These are phyloP conservation scores for Crithidia fasciculata DNA, from an alignment of 208 protist species.

Conservation along the genomic window DNA sequence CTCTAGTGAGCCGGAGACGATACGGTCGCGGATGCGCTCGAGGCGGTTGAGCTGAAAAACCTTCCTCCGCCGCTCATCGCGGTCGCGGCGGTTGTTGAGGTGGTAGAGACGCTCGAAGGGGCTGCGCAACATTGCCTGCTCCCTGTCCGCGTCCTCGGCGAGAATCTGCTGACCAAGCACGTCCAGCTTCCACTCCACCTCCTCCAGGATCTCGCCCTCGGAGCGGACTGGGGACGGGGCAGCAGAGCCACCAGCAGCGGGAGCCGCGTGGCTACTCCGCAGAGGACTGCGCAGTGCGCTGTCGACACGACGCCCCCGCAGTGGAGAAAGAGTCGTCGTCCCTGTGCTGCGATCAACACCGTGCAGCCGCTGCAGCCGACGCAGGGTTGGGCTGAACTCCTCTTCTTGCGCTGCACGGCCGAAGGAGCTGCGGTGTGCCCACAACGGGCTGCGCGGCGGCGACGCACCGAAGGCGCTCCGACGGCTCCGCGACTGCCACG, in stretches of 20 bases:
- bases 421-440: constrained; percentile 20
- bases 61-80: constrained; percentile 60
- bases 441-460: constrained; percentile 20
- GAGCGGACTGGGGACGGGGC: constrained; percentile 6
- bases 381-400: neutral
- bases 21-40: constrained; percentile 48
- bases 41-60: constrained; percentile 59
- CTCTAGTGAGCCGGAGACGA: constrained; percentile 56
- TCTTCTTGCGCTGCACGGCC: neutral
- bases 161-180: constrained; percentile 47
- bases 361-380: neutral
- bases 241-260: neutral
- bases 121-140: constrained; percentile 52
- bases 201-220: constrained; percentile 48
- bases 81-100: constrained; percentile 83
- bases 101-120: constrained; percentile 82
- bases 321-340: neutral
- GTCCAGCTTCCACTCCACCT: constrained; percentile 54
- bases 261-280: neutral
- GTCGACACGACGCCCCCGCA: neutral
- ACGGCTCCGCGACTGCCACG: constrained; percentile 9
- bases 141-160: constrained; percentile 31
- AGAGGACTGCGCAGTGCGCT: constrained; percentile 5
- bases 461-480: neutral
- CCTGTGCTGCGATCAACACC: neutral